Base-by-base conservation (phyloP, 192 early-diverging fungal species). In the Backusella australiensis region DNA sequence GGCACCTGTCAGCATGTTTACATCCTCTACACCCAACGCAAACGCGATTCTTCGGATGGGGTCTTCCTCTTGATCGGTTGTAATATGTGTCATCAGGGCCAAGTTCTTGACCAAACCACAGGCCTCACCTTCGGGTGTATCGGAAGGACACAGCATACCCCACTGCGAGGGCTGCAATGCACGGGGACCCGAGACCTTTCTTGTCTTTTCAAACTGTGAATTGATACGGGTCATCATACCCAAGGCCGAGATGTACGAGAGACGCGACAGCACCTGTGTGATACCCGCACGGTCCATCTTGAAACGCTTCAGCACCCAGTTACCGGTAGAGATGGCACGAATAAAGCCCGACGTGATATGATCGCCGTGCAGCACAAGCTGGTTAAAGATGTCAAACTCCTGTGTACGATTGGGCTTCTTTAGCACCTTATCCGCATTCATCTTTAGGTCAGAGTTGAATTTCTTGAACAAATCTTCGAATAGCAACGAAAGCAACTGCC, bases 391-490 rank as follows among this genome's bases (percentile, higher is more conserved):
- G 81, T 99, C 97, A 81, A 96, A 96, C 75, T 93, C 93, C 35
- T 90, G 88, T 0, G 95, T 93, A 56, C 95, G 87, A 76, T 96
- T 96, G 23, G 93, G 90, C 69, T 94, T 92, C 79, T 96, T 96
- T 26, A 99, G 83, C 15, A 97, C 87, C 76, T 92, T 94, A 86
- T 99, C 97, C 49, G 98, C 91, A 75, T 93, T 90, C 44, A 93
- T 88, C 85, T 99, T 97, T 73, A 99, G 83, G 71, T 93, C 91
- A 21, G 87, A 84, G 76, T 92, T 95, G 86, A 94, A 98, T 11
- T 91, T 90, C 80, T 99, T 99, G 88, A 99, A 99, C 77, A 96
- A 85, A 90, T 99, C 97, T 82, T 99, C 97, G 76, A 99, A 99
- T 41, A 99, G 83, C 21, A 99, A 90, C 6, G 95, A 94, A 1